Conservation (phyloP, 768 basidiomycete genomes). For the Mycena belliarum region DNA sequence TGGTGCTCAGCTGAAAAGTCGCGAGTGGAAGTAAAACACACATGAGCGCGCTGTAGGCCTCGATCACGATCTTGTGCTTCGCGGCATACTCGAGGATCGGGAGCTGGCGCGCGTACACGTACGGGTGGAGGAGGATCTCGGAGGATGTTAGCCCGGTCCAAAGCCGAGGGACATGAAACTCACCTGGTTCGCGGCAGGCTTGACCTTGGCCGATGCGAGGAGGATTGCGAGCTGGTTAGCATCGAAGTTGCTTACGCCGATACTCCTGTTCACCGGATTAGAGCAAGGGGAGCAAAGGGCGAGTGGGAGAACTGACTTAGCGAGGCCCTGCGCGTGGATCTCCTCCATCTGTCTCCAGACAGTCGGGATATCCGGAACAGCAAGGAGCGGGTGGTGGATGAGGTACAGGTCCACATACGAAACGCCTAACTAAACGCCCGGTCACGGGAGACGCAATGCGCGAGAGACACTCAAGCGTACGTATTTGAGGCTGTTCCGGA, state of each 20-base stretch:
- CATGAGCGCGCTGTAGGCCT: constrained; percentile 73
- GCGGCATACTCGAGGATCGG: constrained; percentile 59
- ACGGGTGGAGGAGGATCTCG: constrained; percentile 72
- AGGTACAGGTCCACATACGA: constrained; percentile 72
- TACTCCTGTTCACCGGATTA: constrained; percentile 46
- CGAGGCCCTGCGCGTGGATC: constrained; percentile 54
- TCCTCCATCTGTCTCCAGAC: constrained; percentile 67
- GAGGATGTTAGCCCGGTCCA: not conserved
- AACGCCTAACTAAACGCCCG: constrained; percentile 53
- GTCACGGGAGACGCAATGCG: not conserved
- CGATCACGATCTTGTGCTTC: constrained; percentile 61
- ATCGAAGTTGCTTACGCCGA: constrained; percentile 72
- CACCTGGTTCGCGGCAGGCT: constrained; percentile 71
- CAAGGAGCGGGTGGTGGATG: constrained; percentile 59
- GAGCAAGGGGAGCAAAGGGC: not conserved
- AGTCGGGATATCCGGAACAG: constrained; percentile 58
- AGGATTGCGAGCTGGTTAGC: constrained; percentile 54
- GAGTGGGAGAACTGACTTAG: constrained; percentile 43
- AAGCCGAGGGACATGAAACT: constrained; percentile 1
- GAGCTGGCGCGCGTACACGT: constrained; percentile 56
- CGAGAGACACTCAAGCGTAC: constrained; percentile 32
- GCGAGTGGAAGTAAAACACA: constrained; percentile 32
- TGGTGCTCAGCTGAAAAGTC: not conserved
- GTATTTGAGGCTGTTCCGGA: constrained; percentile 55
- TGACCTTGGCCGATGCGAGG: constrained; percentile 57